These are phyloP conservation scores for Pestalotiopsis fici DNA, from an alignment of 2,329 filamentous ascomycete species.

Conservation along the genomic window DNA sequence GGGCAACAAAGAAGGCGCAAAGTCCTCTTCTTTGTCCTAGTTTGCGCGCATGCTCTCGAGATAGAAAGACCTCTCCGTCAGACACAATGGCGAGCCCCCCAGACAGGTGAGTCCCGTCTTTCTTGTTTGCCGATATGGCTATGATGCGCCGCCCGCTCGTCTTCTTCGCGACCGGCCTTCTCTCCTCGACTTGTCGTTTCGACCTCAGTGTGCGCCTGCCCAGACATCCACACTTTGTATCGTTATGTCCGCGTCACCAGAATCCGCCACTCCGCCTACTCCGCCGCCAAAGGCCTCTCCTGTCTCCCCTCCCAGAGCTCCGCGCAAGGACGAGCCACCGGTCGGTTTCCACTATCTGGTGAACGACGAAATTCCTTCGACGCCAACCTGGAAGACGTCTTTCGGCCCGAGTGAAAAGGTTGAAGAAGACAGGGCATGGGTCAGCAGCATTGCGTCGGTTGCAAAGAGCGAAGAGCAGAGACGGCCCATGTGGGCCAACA, in stretches of 20 bases:
- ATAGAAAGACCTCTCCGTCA: background rate
- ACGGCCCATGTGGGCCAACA: slow-evolving; percentile 23
- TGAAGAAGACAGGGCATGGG: slow-evolving; percentile 7
- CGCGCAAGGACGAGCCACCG: slow-evolving; percentile 4
- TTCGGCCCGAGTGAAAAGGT: slow-evolving; percentile 5
- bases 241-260: slow-evolving; percentile 2
- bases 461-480: background rate
- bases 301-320: background rate
- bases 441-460: background rate
- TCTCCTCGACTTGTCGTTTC: slow-evolving; percentile 11
- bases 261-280: background rate
- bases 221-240: background rate
- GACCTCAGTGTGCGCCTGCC: background rate
- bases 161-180: slow-evolving; percentile 5
- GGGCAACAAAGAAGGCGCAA: background rate
- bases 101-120: slow-evolving; percentile 26
- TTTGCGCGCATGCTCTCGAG: slow-evolving; percentile 8
- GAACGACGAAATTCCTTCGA: slow-evolving; percentile 1
- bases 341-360: slow-evolving; percentile 3
- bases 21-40: background rate
- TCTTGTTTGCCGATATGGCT: slow-evolving; percentile 10
- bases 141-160: background rate
- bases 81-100: slow-evolving; percentile 28
- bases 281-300: background rate
- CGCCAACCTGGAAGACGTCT: slow-evolving; percentile 1